Evolutionary conservation across 1,284 basidiomycete genomes (phyloP).

Genomic region (Trichosporon inkin): DNA sequence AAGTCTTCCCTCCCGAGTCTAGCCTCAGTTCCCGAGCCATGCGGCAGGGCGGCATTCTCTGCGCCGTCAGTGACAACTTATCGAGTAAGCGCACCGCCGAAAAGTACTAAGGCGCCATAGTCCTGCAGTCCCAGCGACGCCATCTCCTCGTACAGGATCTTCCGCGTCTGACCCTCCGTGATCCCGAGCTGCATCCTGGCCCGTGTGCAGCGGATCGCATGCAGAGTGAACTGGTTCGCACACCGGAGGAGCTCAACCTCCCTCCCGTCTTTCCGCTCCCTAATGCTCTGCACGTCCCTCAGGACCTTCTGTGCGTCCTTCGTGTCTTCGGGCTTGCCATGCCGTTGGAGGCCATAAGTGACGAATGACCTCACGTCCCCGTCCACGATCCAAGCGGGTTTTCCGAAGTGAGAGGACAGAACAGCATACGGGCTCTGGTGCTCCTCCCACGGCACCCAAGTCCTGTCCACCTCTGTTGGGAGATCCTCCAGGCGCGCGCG

Average conservation of each 20-base stretch:
- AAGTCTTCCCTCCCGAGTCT: constrained; percentile 60
- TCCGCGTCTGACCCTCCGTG: constrained; percentile 63
- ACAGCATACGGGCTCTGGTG: constrained; percentile 63
- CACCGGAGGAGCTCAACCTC: constrained; percentile 71
- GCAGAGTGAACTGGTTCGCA: constrained; percentile 73
- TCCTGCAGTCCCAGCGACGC: constrained; percentile 58
- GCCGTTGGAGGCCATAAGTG: constrained; percentile 52
- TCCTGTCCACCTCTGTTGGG: constrained; percentile 52
- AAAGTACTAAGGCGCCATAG: constrained; percentile 63
- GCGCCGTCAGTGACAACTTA: not conserved
- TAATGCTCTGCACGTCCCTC: constrained; percentile 57
- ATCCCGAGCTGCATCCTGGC: constrained; percentile 65
- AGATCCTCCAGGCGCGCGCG: constrained; percentile 59
- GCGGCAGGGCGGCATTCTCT: constrained; percentile 81
- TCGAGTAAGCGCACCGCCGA: constrained; percentile 60
- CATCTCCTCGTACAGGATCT: constrained; percentile 60
- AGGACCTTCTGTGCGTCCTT: constrained; percentile 38
- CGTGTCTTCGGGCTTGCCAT: constrained; percentile 47
- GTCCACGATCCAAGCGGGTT: constrained; percentile 56
- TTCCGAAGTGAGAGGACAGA: constrained; percentile 54
- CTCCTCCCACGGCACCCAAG: constrained; percentile 69
- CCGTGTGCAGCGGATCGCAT: constrained; percentile 66
- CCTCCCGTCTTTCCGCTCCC: constrained; percentile 67
- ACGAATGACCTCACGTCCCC: constrained; percentile 58
- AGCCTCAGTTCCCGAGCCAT: constrained; percentile 70